These are phyloP conservation scores for Exutisphaerella laricina DNA, from an alignment of 2,329 filamentous ascomycete genomes.

Conservation along the genomic window DNA sequence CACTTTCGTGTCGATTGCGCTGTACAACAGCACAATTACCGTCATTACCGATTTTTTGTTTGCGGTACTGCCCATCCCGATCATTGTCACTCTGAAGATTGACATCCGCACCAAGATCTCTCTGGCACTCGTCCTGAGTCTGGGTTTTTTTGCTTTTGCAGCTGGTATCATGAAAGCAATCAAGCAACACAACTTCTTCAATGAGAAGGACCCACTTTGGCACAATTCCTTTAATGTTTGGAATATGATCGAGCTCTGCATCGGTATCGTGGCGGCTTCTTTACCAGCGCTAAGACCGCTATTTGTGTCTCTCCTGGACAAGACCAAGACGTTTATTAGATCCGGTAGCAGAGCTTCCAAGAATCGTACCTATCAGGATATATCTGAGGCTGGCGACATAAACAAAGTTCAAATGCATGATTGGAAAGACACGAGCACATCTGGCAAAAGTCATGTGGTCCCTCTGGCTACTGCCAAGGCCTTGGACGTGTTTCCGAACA, in stretches of 20 bases:
- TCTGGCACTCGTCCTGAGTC: constrained; percentile 33
- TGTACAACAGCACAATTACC: constrained; percentile 44
- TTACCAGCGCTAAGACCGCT: constrained; percentile 37
- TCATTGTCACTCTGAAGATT: constrained; percentile 41
- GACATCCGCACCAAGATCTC: constrained; percentile 40
- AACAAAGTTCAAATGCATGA: constrained; percentile 4
- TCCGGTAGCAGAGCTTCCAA: constrained; percentile 5
- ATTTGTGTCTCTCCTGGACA: constrained; percentile 15
- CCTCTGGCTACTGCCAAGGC: constrained; percentile 3
- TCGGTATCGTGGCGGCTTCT: constrained; percentile 42
- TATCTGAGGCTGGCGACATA: constrained; percentile 1
- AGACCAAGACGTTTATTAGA: constrained; percentile 13
- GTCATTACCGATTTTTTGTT: constrained; percentile 40
- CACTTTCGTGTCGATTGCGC: constrained; percentile 41
- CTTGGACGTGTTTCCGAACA: constrained; percentile 1
- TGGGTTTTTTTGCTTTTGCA: constrained; percentile 40
- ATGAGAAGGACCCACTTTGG: constrained; percentile 35
- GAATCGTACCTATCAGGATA: constrained; percentile 8
- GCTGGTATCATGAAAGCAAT: constrained; percentile 42
- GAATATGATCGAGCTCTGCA: constrained; percentile 42
- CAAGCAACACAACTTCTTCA: constrained; percentile 35
- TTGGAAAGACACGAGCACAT: background rate
- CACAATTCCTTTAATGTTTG: constrained; percentile 41
- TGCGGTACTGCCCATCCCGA: constrained; percentile 39
- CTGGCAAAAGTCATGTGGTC: background rate